These are phyloP conservation scores for Thraustochytrium striatum DNA, from an alignment of 352 stramenopile species.

Conservation along the genomic window DNA sequence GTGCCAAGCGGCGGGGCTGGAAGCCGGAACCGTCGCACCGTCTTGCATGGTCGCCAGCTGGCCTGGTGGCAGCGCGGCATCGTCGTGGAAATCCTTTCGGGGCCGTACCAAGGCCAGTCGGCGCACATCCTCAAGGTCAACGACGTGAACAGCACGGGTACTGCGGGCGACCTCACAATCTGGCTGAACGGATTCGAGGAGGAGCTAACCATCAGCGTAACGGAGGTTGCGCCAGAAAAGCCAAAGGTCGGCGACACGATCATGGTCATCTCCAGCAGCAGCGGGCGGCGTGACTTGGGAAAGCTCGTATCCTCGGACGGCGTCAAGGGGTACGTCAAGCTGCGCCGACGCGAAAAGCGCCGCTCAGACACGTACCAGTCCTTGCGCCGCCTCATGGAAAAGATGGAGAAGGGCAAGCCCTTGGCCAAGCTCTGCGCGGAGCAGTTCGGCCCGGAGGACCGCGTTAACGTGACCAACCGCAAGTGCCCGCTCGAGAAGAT, in stretches of 20 bases:
- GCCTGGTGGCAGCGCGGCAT: constrained; percentile 35
- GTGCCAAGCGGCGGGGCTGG: too few species aligned
- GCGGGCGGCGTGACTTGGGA: constrained; percentile 4
- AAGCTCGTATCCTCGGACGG: constrained; percentile 33
- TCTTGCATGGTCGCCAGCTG: not conserved
- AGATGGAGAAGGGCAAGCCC: not conserved
- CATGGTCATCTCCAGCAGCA: constrained; percentile 33
- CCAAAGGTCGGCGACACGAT: constrained; percentile 15
- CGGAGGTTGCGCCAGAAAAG: not conserved
- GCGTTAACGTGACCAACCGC: constrained; percentile 12
- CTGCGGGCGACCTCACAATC: not conserved
- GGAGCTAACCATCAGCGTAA: not conserved
- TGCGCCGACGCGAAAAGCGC: constrained; percentile 1
- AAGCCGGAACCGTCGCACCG: too few species aligned
- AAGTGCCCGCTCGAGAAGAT: constrained; percentile 43
- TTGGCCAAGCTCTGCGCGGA: not conserved
- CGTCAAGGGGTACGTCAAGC: constrained; percentile 41
- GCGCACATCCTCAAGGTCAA: constrained; percentile 8
- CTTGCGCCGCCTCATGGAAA: constrained; percentile 5
- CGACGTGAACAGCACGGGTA: not conserved
- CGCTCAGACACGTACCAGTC: not conserved
- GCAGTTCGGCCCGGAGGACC: too few species aligned
- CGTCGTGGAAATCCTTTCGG: not conserved
- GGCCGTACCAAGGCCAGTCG: not conserved
- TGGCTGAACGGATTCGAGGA: constrained; percentile 27